phyloP scores from a whole-genome alignment of 2,329 filamentous ascomycete species.

The Drechslerella dactyloides region DNA sequence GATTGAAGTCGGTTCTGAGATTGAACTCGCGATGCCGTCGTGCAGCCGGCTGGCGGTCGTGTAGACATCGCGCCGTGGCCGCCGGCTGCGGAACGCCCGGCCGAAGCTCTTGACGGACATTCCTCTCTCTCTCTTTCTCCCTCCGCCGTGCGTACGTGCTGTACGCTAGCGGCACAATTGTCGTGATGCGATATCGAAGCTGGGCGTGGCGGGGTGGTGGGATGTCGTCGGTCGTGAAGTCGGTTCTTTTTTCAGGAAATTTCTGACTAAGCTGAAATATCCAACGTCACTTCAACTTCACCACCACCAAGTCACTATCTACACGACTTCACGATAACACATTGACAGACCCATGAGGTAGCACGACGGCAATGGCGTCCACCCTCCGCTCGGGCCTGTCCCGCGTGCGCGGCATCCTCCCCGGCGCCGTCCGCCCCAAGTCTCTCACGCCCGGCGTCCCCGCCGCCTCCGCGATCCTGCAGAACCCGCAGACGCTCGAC shows the following conservation, averaged over 20 bases:
- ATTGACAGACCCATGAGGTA: not conserved
- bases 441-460: slow-evolving; percentile 18
- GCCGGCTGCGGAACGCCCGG: slow-evolving; percentile 27
- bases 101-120: slow-evolving; percentile 38
- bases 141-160: not conserved
- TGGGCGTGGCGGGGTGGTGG: not conserved
- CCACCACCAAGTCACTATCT: slow-evolving; percentile 12
- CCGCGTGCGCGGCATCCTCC: slow-evolving; percentile 26
- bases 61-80: slow-evolving; percentile 34
- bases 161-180: not conserved
- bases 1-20: slow-evolving; percentile 1
- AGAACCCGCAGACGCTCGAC: slow-evolving; percentile 13
- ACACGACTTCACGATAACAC: too few relatives aligned
- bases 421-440: slow-evolving; percentile 14
- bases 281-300: slow-evolving; percentile 3
- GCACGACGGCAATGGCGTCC: slow-evolving; percentile 14
- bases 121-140: not conserved
- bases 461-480: not conserved
- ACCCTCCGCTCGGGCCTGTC: slow-evolving; percentile 21
- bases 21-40: slow-evolving; percentile 2
- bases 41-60: slow-evolving; percentile 8
- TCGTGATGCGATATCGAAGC: not conserved
- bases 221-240: not conserved
- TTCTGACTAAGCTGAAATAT: slow-evolving; percentile 1
- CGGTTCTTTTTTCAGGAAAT: not conserved